phyloP scores from a whole-genome alignment of 768 basidiomycete species.

The Phanerodontia chrysosporium region DNA sequence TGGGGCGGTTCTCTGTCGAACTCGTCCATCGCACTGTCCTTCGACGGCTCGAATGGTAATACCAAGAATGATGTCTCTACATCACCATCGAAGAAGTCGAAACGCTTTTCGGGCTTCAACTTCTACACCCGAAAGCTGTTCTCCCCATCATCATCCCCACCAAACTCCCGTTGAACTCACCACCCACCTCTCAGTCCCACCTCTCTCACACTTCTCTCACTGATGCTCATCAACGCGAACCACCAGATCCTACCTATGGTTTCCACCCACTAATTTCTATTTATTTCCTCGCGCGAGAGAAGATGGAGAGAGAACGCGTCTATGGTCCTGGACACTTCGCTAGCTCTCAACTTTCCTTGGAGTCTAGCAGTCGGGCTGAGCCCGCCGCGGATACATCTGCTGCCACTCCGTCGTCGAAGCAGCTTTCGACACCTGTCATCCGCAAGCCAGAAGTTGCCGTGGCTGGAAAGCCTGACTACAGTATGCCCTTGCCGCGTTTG shows the following conservation, averaged over 20 bases:
- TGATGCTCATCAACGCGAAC: constrained; percentile 44
- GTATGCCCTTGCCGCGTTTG: constrained; percentile 76
- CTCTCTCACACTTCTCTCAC: constrained; percentile 43
- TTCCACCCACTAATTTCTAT: constrained; percentile 96
- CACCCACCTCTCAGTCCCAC: constrained; percentile 55
- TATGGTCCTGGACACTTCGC: constrained; percentile 95
- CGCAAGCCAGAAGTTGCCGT: constrained; percentile 32
- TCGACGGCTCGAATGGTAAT: constrained; percentile 37
- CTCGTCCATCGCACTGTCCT: constrained; percentile 66
- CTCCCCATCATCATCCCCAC: constrained; percentile 45
- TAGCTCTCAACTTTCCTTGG: constrained; percentile 75
- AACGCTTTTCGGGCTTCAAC: constrained; percentile 93
- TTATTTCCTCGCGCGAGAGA: constrained; percentile 94
- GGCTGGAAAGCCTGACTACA: constrained; percentile 62
- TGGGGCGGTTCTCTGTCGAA: constrained; percentile 62
- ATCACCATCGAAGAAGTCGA: constrained; percentile 51
- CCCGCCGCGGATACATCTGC: constrained; percentile 8
- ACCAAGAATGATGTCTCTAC: constrained; percentile 25
- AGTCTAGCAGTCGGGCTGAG: constrained; percentile 24
- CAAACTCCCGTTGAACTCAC: constrained; percentile 56
- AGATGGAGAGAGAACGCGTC: constrained; percentile 89
- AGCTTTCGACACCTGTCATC: constrained; percentile 27
- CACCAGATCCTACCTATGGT: constrained; percentile 80
- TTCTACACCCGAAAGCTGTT: constrained; percentile 91
- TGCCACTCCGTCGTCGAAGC: constrained; percentile 21